Evolutionary conservation across 495 filamentous ascomycete genomes (phyloP).

Genomic region (Xylaria flabelliformis): DNA sequence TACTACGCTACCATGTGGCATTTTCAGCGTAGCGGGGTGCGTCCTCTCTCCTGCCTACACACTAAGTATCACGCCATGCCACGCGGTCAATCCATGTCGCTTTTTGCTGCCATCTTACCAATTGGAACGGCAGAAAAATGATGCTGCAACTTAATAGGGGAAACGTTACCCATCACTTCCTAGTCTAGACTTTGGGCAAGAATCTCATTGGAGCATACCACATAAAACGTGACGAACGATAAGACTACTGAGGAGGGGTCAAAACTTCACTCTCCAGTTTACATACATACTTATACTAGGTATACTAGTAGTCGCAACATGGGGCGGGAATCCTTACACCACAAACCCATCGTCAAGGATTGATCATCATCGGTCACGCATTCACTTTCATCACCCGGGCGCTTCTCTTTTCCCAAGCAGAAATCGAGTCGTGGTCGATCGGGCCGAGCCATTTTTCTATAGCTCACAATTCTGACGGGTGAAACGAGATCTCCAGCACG

Average conservation of each 20-base stretch:
- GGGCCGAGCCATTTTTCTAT: background rate
- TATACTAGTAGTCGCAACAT: too few relatives aligned
- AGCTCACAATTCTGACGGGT: background rate
- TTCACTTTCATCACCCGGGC: background rate
- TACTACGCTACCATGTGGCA: constrained; percentile 15
- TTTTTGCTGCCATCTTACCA: background rate
- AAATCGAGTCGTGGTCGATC: background rate
- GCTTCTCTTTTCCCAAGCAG: background rate
- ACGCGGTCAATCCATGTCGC: background rate
- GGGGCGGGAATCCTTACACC: too few relatives aligned
- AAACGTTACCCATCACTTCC: too few relatives aligned
- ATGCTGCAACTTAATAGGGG: background rate
- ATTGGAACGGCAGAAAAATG: background rate
- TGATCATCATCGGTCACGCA: background rate
- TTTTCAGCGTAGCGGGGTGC: background rate
- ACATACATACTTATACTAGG: too few relatives aligned
- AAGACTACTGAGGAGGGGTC: too few relatives aligned
- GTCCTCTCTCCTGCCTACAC: background rate
- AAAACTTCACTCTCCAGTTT: too few relatives aligned
- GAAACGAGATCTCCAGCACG: constrained; percentile 22
- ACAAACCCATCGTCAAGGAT: background rate
- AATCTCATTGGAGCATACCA: too few relatives aligned
- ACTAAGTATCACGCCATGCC: background rate
- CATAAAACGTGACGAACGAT: too few relatives aligned
- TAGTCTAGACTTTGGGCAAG: too few relatives aligned